These are phyloP conservation scores for Tephrocybe sp. DNA, from an alignment of 768 basidiomycete genomes.

Conservation along the genomic window DNA sequence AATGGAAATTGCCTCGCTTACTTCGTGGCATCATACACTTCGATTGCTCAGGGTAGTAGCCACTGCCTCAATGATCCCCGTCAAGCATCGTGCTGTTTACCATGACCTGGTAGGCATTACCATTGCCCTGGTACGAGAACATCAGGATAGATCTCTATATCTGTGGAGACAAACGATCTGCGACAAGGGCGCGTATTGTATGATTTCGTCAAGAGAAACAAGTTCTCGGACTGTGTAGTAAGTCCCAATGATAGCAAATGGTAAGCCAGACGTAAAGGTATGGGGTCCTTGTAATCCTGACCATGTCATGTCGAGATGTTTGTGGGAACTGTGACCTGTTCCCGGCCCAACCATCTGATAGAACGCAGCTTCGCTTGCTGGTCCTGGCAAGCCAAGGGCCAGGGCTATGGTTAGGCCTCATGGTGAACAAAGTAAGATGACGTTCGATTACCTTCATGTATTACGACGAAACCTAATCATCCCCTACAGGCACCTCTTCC, in stretches of 20 bases:
- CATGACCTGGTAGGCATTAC: background rate
- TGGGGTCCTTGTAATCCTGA: conserved; percentile 1
- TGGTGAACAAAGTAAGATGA: background rate
- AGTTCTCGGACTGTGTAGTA: background rate
- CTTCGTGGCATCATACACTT: background rate
- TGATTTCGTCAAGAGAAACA: background rate
- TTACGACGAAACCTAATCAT: conserved; percentile 57
- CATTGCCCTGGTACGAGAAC: background rate
- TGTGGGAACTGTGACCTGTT: too few relatives aligned
- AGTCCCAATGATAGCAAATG: background rate
- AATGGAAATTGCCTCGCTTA: conserved; percentile 1
- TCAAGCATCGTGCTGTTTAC: background rate
- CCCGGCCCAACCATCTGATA: too few relatives aligned
- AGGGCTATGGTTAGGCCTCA: background rate
- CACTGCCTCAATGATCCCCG: too few relatives aligned
- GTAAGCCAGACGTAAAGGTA: background rate
- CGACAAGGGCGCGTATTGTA: too few relatives aligned
- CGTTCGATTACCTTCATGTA: conserved; percentile 1
- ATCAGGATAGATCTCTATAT: background rate
- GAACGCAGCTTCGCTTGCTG: background rate
- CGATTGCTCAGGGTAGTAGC: too few relatives aligned
- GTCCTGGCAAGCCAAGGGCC: background rate
- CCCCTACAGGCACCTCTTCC: conserved; percentile 92
- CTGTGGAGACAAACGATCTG: too few relatives aligned
- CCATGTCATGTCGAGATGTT: too few relatives aligned